Evolutionary conservation across 1,284 basidiomycete genomes (phyloP), one percentile per base, ranked within the genome.

Genomic region (Tremellales sp.): DNA sequence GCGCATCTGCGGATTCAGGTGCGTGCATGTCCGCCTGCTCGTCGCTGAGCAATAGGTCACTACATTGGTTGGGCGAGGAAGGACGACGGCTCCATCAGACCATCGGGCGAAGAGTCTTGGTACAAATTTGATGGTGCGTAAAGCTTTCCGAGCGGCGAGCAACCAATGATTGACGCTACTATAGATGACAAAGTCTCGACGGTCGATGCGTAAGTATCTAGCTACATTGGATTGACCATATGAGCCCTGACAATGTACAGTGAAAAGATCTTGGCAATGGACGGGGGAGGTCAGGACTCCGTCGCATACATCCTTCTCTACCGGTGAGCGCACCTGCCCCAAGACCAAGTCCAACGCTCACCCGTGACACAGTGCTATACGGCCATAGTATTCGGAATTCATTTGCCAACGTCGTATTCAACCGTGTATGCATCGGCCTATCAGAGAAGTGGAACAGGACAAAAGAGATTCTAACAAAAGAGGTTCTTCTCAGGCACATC

Each of bases 241-340:
- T n/a, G n/a, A n/a, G n/a, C n/a, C n/a, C n/a, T n/a, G n/a, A n/a
- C n/a, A n/a, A n/a, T n/a, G n/a, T n/a, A 11, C 3, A 81, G 80
- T 66, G 89, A 91, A 65, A 93, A 91, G 74, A 77, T 97, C 51
- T 68, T 80, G 25, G 82, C 83, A 10, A 80, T 96, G 57, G 89
- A 92, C 58, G 92, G 92, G 4, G 92, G 92, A 54, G 92, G 84
- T 58, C 75, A 78, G 70, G 79, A 91, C 68, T 86, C 86, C 41
- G 82, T 84, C 27, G 89, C 90, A 29, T 93, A 93, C 72, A 86
- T 92, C 57, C 72, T 94, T 58, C 74, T 93, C 60, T 94, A 93
- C 75, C 82, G 79, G 78, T 82, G 71, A 51, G 70, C 62, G n/a
- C n/a, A n/a, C n/a, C n/a, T n/a, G n/a, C n/a, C n/a, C n/a, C n/a